Percentiles rank a stretch among this genome's conserved stretches.
Evolutionary conservation across 495 filamentous ascomycete genomes (phyloP).

Genomic region (Neurospora sp.): DNA sequence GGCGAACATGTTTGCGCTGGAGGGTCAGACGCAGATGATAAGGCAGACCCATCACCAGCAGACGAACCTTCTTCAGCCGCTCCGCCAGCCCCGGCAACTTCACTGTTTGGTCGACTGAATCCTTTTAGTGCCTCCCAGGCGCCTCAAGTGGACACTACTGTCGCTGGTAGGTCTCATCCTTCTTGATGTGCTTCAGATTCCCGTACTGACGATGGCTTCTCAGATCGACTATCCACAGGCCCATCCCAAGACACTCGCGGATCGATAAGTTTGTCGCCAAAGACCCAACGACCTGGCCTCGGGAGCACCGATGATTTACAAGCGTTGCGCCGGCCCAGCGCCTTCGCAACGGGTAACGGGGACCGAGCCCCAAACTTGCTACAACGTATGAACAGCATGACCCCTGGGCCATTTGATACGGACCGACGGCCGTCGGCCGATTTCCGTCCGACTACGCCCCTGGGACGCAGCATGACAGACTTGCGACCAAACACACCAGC

Average conservation of each 20-base stretch:
- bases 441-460: neutral
- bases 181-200: neutral
- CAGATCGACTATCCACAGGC: constrained; percentile 53
- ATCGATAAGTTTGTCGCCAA: constrained; percentile 48
- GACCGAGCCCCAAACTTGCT: constrained; percentile 41
- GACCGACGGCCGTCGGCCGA: constrained; percentile 16
- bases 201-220: constrained; percentile 18
- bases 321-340: constrained; percentile 11
- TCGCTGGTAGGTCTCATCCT: constrained; percentile 41
- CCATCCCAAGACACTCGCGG: constrained; percentile 50
- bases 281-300: constrained; percentile 34
- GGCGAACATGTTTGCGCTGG: constrained; percentile 74
- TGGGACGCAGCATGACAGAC: neutral
- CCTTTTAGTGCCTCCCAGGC: constrained; percentile 22
- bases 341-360: constrained; percentile 17
- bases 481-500: neutral
- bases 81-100: constrained; percentile 19
- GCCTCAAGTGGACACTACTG: constrained; percentile 44
- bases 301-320: constrained; percentile 24
- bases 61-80: constrained; percentile 17
- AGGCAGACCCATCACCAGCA: constrained; percentile 1
- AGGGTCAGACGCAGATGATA: constrained; percentile 28
- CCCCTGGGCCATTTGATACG: constrained; percentile 55
- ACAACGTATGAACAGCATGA: constrained; percentile 54
- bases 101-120: constrained; percentile 31